Conservation (phyloP, 1,284 basidiomycete species). For the Ceratobasidium sp. region DNA sequence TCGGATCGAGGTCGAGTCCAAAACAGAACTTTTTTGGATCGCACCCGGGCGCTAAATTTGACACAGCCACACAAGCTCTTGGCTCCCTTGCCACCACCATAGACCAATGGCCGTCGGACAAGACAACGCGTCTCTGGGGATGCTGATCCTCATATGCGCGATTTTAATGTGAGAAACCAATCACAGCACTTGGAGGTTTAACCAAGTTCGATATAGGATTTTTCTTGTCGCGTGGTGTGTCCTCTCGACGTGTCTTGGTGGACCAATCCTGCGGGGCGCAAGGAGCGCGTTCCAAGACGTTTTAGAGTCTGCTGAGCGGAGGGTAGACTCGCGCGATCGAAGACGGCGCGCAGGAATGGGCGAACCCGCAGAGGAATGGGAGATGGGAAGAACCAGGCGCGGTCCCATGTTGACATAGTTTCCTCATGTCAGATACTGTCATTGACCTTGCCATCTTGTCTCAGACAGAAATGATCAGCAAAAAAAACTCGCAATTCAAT, state of each 20-base stretch:
- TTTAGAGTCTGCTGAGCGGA: background rate
- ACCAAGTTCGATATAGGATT: background rate
- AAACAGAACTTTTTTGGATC: slow-evolving; percentile 32
- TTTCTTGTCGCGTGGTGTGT: slow-evolving; percentile 34
- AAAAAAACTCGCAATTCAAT: slow-evolving; percentile 35
- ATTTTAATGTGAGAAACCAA: slow-evolving; percentile 21
- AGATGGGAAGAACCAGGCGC: slow-evolving; percentile 33
- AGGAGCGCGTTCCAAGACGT: slow-evolving; percentile 8
- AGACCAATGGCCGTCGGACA: slow-evolving; percentile 2
- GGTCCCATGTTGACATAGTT: slow-evolving; percentile 26
- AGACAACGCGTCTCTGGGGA: slow-evolving; percentile 29
- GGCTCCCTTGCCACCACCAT: background rate
- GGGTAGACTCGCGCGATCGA: slow-evolving; percentile 17
- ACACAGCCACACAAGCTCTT: slow-evolving; percentile 1
- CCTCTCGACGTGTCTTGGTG: slow-evolving; percentile 36
- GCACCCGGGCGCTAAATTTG: background rate
- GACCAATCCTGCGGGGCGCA: slow-evolving; percentile 24
- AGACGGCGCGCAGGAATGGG: slow-evolving; percentile 29
- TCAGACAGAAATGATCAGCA: slow-evolving; percentile 16
- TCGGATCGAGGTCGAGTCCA: slow-evolving; percentile 13
- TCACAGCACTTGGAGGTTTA: background rate
- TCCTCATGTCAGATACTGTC: background rate
- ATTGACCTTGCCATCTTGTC: background rate
- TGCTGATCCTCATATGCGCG: slow-evolving; percentile 23
- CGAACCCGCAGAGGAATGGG: slow-evolving; percentile 34